Evolutionary conservation across 73 alveolate genomes (phyloP), one percentile per base, ranked within the genome.

Genomic region (Blepharisma stoltei): DNA sequence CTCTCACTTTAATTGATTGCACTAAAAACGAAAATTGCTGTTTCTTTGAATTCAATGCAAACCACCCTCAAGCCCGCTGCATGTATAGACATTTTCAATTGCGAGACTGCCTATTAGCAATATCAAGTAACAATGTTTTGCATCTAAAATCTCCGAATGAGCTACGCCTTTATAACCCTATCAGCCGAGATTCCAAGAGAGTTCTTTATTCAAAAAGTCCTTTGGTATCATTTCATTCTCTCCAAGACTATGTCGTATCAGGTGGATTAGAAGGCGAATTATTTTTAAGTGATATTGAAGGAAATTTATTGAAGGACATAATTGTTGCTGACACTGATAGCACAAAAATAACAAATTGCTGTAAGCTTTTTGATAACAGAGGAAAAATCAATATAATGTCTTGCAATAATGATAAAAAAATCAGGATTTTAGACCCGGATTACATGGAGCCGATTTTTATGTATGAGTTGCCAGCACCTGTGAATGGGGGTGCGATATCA

Each of bases 361-460:
- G 37, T 4, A 60, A n/a, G 47, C 37, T 60, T 25, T n/a, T 60
- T 60, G 18, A n/a, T 2, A 38, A 60, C n/a, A 14, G 14, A 37
- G 71, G 76, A 1, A 9, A 69, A 37, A 25, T 14, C 11, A 38
- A 14, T 9, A 9, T 69, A 14, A 14, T 69, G 55, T 11, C 41
- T 38, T 38, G 67, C 41, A 69, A 69, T 69, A 69, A 69, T 69
- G 79, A 69, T n/a, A 23, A 44, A 37, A 23, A 69, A 37, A 44
- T 69, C 27, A 44, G 65, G 38, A 14, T 69, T 69, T 14, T 44
- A 14, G 43, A 69, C 79, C 55, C 65, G 21, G 55, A 69, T 9
- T 14, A 18, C 3, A 14, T 7, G n/a, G 6, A 11, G 20, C 14
- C 9, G 9, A 14, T n/a, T 11, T 9, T 14, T 11, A 25, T 38